A percentile compares a stretch with the other conserved stretches of the same genome.
phyloP scores from a whole-genome alignment of 192 early-diverging fungal genomes.

The Allomyces javanicus region DNA sequence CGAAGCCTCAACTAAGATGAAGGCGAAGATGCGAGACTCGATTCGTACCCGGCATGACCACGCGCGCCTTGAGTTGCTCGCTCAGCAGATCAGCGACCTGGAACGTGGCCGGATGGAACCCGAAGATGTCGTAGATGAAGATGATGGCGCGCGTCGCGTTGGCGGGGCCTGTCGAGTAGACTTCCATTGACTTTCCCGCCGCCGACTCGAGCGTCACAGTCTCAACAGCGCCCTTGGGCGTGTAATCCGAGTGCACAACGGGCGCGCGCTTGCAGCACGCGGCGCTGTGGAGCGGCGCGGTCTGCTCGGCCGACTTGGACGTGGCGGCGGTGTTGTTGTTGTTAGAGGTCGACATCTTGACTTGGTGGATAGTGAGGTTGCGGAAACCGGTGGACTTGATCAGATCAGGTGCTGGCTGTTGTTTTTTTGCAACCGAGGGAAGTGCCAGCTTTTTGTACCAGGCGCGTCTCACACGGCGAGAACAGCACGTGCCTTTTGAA shows the following conservation, averaged over 20 bases:
- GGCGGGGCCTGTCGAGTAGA: slow-evolving; percentile 3
- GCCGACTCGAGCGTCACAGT: slow-evolving; percentile 1
- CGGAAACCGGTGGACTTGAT: too few species aligned
- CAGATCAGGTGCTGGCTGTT: too few species aligned
- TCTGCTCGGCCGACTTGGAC: too few species aligned
- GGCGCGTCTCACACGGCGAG: too few species aligned
- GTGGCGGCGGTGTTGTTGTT: too few species aligned
- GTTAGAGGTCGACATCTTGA: too few species aligned
- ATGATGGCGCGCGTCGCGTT: slow-evolving; percentile 5
- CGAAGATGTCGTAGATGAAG: slow-evolving; percentile 10
- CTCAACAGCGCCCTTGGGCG: slow-evolving; percentile 2
- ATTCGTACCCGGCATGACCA: slow-evolving; percentile 6
- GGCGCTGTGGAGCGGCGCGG: too few species aligned
- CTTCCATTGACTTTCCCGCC: neutral
- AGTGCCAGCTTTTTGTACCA: too few species aligned
- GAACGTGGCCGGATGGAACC: slow-evolving; percentile 5
- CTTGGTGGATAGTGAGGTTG: too few species aligned
- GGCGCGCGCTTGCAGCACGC: slow-evolving; percentile 4
- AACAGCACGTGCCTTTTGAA: too few species aligned
- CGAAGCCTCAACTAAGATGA: neutral
- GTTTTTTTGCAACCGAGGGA: too few species aligned
- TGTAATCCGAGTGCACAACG: slow-evolving; percentile 1
- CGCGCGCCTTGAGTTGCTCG: slow-evolving; percentile 2
- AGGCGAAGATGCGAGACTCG: neutral
- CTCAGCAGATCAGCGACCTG: slow-evolving; percentile 7